Conservation (phyloP, 139 green algal species). For the Ettlia oleoabundans region DNA sequence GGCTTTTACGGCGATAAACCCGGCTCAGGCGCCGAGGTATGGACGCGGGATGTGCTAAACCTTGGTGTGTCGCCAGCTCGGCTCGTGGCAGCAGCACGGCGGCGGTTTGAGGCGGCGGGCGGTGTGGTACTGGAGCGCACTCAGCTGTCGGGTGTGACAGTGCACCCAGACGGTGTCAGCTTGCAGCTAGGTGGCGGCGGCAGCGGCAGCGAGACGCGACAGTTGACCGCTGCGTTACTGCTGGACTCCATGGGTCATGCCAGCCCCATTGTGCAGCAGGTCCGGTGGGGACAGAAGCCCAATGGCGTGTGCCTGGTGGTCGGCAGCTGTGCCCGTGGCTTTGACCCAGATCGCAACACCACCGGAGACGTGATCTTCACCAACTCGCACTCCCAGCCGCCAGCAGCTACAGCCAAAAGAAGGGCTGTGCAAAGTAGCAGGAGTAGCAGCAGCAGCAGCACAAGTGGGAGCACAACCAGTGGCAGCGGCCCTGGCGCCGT, state of each 20-base stretch:
- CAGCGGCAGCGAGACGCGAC: slow-evolving; percentile 2
- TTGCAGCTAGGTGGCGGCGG: slow-evolving; percentile 49
- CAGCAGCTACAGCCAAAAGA: not conserved
- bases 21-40: slow-evolving; percentile 58
- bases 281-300: slow-evolving; percentile 82
- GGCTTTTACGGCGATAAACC: slow-evolving; percentile 54
- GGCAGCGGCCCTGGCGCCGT: slow-evolving; percentile 25
- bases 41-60: slow-evolving; percentile 92
- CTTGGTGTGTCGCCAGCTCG: slow-evolving; percentile 83
- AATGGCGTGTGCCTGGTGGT: slow-evolving; percentile 97
- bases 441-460: slow-evolving; percentile 12
- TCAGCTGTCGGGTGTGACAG: slow-evolving; percentile 48
- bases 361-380: slow-evolving; percentile 91
- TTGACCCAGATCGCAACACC: slow-evolving; percentile 72
- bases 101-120: slow-evolving; percentile 73
- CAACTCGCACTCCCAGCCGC: slow-evolving; percentile 22
- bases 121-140: slow-evolving; percentile 78
- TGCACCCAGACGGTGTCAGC: slow-evolving; percentile 68
- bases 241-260: slow-evolving; percentile 96
- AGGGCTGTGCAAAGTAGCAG: too few species aligned
- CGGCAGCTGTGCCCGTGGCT: slow-evolving; percentile 82
- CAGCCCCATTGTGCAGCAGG: slow-evolving; percentile 90
- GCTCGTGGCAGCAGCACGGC: slow-evolving; percentile 48
- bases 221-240: slow-evolving; percentile 71
- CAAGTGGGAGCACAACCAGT: slow-evolving; percentile 15